Evolutionary conservation across 164 flowering plant species (phyloP), one percentile per base, ranked within the genome.

Genomic region (Vitis labrusca): DNA sequence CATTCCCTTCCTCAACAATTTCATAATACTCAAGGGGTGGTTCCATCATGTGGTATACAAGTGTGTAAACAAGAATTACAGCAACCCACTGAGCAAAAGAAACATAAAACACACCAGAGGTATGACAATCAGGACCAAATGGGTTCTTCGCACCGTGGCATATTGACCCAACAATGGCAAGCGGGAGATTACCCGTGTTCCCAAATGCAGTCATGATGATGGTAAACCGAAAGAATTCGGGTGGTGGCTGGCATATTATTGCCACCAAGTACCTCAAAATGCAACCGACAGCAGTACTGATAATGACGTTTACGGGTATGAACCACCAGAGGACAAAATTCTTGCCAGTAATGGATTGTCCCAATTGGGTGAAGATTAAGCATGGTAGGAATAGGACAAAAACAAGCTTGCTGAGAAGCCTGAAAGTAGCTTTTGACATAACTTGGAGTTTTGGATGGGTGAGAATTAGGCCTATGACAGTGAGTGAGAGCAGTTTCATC

Each of bases 31-130:
- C 88, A 78, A 90, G 14, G 5, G 91, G 91, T 3, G 95, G 95
- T 74, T 88, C 95, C 91, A 88, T 88, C 88, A 90, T 90, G 68
- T 88, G 95, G 66, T 88, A 90, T 56, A 88, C 90, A 59, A 88
- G 81, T 3, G 91, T 88, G 56, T 84, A 90, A n/a, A 85, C 90
- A 51, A 90, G 86, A 65, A 86, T 82, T 8, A 83, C 88, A 9
- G 92, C 73, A 15, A 84, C 89, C 93, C 95, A 88, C 44, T 88
- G 95, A 12, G 91, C 81, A 64, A 85, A 87, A 2, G 95, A 84
- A 1, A 87, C 82, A 77, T 88, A 88, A 5, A 92, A 85, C 29
- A 82, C 74, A n/a, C 95, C 95, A 5, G 23, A 70, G 0, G 51
- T 66, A 13, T 76, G 74, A 29, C 95, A 90, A 37, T 72, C 59